Conservation (phyloP, 768 basidiomycete species). For the Scleroderma bovista region DNA sequence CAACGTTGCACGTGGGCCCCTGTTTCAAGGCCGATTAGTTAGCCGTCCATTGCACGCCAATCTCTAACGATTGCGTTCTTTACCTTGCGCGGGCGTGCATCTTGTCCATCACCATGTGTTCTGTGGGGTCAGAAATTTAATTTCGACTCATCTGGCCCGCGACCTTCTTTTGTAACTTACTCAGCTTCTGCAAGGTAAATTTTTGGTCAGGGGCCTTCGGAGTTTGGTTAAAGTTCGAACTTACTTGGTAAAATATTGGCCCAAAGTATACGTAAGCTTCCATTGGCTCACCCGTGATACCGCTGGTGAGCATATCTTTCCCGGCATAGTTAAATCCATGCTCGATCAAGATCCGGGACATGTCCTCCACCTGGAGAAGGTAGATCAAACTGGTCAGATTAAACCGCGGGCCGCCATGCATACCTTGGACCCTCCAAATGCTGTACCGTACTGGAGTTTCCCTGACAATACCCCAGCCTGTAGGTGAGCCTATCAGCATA, state of each 20-base stretch:
- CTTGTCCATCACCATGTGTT: constrained; percentile 99
- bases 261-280: constrained; percentile 99
- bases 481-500: constrained; percentile 1
- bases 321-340: constrained; percentile 95
- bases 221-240: constrained; percentile 13
- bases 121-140: constrained; percentile 32
- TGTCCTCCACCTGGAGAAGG: constrained; percentile 77
- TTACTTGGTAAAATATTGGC: constrained; percentile 94
- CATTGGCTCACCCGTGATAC: constrained; percentile 94
- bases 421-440: constrained; percentile 97
- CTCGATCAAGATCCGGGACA: constrained; percentile 94
- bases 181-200: constrained; percentile 67
- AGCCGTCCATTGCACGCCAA: constrained; percentile 4
- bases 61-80: constrained; percentile 17
- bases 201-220: constrained; percentile 1
- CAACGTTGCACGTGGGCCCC: constrained; percentile 92
- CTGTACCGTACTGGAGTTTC: constrained; percentile 89
- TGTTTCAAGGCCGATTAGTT: constrained; percentile 26
- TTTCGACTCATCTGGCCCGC: background rate
- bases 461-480: constrained; percentile 90
- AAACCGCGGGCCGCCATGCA: constrained; percentile 1
- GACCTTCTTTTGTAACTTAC: constrained; percentile 42
- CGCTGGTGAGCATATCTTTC: constrained; percentile 98
- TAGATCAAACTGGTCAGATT: constrained; percentile 4
- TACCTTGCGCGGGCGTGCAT: constrained; percentile 98